Evolutionary conservation across 768 basidiomycete genomes (phyloP).

Genomic region (Astraeus odoratus): DNA sequence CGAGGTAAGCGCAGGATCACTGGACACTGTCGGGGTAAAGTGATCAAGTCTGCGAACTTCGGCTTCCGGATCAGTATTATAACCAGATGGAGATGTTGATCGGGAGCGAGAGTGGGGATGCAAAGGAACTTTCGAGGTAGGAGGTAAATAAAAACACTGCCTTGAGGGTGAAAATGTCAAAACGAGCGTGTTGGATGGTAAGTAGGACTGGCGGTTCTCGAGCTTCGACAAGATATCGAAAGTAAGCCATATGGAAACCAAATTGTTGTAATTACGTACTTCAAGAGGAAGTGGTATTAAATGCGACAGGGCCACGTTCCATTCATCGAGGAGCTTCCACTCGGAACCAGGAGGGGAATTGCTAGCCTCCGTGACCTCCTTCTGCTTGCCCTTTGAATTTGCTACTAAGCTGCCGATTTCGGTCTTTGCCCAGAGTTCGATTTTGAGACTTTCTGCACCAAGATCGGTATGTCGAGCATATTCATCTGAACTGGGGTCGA

Average conservation of each 20-base stretch:
- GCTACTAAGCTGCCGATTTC: conserved; percentile 7
- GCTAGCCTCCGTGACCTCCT: conserved; percentile 20
- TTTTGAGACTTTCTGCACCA: conserved; percentile 43
- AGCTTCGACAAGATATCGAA: conserved; percentile 21
- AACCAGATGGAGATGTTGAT: conserved; percentile 57
- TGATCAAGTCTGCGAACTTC: conserved; percentile 39
- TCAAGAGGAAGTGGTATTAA: conserved; percentile 54
- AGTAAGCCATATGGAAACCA: conserved; percentile 8
- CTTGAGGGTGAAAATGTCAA: conserved; percentile 58
- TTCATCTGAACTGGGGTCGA: conserved; percentile 49
- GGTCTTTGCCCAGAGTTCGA: conserved; percentile 55
- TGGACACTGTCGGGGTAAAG: conserved; percentile 8
- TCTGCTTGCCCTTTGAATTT: conserved; percentile 40
- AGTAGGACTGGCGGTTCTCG: conserved; percentile 32
- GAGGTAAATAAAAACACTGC: conserved; percentile 52
- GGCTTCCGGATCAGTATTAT: conserved; percentile 67
- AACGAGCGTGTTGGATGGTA: conserved; percentile 72
- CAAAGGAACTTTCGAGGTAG: conserved; percentile 18
- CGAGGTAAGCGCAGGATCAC: neutral
- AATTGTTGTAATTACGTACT: conserved; percentile 36
- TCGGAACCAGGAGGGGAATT: conserved; percentile 21
- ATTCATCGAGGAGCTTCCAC: conserved; percentile 65
- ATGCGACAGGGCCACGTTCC: conserved; percentile 55
- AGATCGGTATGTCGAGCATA: conserved; percentile 50
- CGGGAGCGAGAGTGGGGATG: conserved; percentile 26